These are phyloP conservation scores for Pochonia chlamydosporia DNA, from an alignment of 2,329 filamentous ascomycete genomes.

Conservation along the genomic window DNA sequence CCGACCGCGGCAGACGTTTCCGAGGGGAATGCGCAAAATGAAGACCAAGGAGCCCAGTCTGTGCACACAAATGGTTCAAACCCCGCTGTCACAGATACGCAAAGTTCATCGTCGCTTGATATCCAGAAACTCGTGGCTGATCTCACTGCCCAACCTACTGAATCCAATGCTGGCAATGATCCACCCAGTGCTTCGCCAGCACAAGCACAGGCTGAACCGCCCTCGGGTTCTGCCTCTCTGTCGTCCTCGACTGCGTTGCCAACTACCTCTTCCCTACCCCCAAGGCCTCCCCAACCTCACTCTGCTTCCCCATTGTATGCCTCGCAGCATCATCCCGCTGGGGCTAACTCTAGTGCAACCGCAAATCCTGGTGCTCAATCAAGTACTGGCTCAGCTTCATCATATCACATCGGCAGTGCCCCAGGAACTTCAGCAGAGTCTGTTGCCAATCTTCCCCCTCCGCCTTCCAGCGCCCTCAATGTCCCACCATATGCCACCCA, in stretches of 20 bases:
- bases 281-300: slow-evolving; percentile 38
- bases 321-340: slow-evolving; percentile 29
- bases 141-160: slow-evolving; percentile 29
- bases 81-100: slow-evolving; percentile 21
- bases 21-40: slow-evolving; percentile 14
- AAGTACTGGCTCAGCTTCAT: slow-evolving; percentile 25
- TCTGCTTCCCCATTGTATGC: slow-evolving; percentile 29
- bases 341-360: slow-evolving; percentile 23
- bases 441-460: slow-evolving; percentile 23
- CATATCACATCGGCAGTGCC: slow-evolving; percentile 25
- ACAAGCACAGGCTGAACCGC: slow-evolving; percentile 19
- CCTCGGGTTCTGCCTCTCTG: slow-evolving; percentile 22
- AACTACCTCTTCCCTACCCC: slow-evolving; percentile 38
- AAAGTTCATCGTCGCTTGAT: slow-evolving; percentile 25
- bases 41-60: slow-evolving; percentile 13
- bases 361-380: slow-evolving; percentile 22
- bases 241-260: slow-evolving; percentile 26
- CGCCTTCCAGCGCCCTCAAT: slow-evolving; percentile 22
- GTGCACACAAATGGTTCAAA: slow-evolving; percentile 22
- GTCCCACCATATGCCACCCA: slow-evolving; percentile 20
- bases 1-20: slow-evolving; percentile 17
- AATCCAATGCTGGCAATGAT: slow-evolving; percentile 24
- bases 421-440: slow-evolving; percentile 26
- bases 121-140: slow-evolving; percentile 37
- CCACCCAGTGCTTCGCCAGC: slow-evolving; percentile 17